A percentile compares a stretch with the other conserved stretches of the same genome.
Evolutionary conservation across 1,139 yeast species (phyloP).

Genomic region (Yarrowia galli): DNA sequence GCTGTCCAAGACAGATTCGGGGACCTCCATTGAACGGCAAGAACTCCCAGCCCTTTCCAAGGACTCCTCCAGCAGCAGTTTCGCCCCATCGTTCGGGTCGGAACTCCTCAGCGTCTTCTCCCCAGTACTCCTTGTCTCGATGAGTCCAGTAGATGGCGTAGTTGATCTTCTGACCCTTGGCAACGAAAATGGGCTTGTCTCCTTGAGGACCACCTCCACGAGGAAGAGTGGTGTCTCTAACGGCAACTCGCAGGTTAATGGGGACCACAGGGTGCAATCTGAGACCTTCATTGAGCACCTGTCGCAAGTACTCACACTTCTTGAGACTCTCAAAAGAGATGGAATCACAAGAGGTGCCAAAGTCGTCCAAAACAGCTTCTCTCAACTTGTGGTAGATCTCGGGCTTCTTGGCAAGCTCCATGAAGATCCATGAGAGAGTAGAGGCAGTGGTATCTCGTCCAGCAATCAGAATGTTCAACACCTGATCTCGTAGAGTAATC

Average conservation of each 20-base stretch:
- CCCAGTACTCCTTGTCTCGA: constrained; percentile 56
- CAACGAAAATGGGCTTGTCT: constrained; percentile 55
- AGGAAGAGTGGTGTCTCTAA: constrained; percentile 49
- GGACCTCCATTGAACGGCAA: constrained; percentile 65
- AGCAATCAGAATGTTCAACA: constrained; percentile 59
- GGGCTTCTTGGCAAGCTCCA: constrained; percentile 59
- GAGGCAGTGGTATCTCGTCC: constrained; percentile 64
- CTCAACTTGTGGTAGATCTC: constrained; percentile 48
- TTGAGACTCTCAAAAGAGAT: constrained; percentile 60
- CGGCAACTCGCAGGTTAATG: constrained; percentile 58
- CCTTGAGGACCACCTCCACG: constrained; percentile 55
- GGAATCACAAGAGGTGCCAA: constrained; percentile 44
- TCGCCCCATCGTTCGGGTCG: constrained; percentile 61
- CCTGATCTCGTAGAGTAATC: constrained; percentile 57
- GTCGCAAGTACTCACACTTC: constrained; percentile 59
- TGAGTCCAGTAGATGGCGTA: constrained; percentile 58
- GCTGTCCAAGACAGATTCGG: constrained; percentile 66
- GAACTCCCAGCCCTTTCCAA: constrained; percentile 47
- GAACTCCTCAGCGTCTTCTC: constrained; percentile 58
- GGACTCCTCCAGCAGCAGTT: constrained; percentile 42
- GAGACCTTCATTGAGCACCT: constrained; percentile 59
- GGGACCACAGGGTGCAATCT: constrained; percentile 67
- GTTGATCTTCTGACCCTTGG: constrained; percentile 58
- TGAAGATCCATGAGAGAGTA: constrained; percentile 56
- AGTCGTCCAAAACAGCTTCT: constrained; percentile 44